Evolutionary conservation across 1,284 basidiomycete species (phyloP), one percentile per base, ranked within the genome.

Genomic region (Fomitiporia mediterranea): DNA sequence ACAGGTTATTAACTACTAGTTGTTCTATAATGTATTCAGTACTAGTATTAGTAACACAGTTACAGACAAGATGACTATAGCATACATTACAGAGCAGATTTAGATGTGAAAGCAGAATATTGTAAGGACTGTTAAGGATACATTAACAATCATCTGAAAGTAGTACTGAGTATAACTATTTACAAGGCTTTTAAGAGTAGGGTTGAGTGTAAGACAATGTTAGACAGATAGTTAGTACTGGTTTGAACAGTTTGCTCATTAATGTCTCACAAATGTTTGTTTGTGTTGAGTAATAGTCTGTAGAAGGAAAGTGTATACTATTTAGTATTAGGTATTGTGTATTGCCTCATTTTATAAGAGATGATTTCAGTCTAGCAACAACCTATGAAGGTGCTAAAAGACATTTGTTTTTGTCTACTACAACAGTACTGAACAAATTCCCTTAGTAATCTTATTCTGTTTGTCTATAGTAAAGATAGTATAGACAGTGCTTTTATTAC

Each of bases 211-310:
- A 85, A 95, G 69, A 99, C 80, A 98, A 98, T 66, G 96, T 99
- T 77, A 99, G 99, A 80, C 96, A 99, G 82, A 99, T 99, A 97
- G 96, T 99, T 65, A 93, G 96, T 8, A 94, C 97, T 11, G 96
- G 97, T 42, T 97, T 96, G 27, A 99, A 99, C 74, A 95, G 95
- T 74, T 94, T 92, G 0, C 94, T 94, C 79, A 99, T 99, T 81
- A 99, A 99, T 74, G 98, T 99, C 68, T 99, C 97, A 19, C 97
- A 99, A 74, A 99, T 99, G 97, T 98, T 95, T 8, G 95, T 97
- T 58, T 96, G 95, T 79, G 97, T 99, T 51, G 97, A 97, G 32
- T 97, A 99, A 72, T 97, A 99, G 74, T 91, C 88, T 62, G 96
- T 99, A 59, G 97, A 99, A 73, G 97, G 97, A 64, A 93, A 93